Percentiles rank a stretch among this genome's conserved stretches.
Evolutionary conservation across 2,329 filamentous ascomycete species (phyloP).

Genomic region (Trichoderma koningiopsis): DNA sequence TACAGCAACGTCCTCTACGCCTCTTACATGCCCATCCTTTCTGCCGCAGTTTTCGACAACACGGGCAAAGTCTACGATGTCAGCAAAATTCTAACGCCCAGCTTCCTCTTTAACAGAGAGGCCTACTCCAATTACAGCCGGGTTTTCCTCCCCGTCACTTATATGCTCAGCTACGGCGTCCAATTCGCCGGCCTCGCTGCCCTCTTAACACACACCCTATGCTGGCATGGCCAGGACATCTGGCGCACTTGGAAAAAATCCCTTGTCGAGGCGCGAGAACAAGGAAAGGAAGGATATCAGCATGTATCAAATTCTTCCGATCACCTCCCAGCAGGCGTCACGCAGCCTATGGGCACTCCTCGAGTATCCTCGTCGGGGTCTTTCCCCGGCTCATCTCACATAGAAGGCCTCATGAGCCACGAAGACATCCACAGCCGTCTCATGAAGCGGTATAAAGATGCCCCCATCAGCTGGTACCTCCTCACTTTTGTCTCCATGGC

Average conservation of each 20-base stretch:
- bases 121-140: conserved; percentile 81
- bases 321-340: conserved; percentile 26
- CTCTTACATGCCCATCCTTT: conserved; percentile 84
- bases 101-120: conserved; percentile 75
- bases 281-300: conserved; percentile 54
- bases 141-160: conserved; percentile 84
- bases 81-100: conserved; percentile 72
- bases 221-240: conserved; percentile 85
- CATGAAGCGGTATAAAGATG: conserved; percentile 81
- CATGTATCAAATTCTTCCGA: conserved; percentile 43
- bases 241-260: conserved; percentile 74
- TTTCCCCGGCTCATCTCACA: conserved; percentile 38
- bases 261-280: conserved; percentile 61
- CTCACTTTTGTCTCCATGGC: conserved; percentile 75
- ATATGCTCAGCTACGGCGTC: conserved; percentile 81
- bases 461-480: conserved; percentile 80
- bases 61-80: conserved; percentile 79
- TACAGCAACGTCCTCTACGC: conserved; percentile 80
- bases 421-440: conserved; percentile 84
- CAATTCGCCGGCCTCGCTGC: conserved; percentile 83
- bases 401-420: conserved; percentile 62
- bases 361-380: conserved; percentile 39
- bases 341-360: neutral
- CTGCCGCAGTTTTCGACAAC: conserved; percentile 83
- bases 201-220: conserved; percentile 76